These are phyloP conservation scores for Talaromyces funiculosus DNA, from an alignment of 2,329 filamentous ascomycete species.

Conservation along the genomic window DNA sequence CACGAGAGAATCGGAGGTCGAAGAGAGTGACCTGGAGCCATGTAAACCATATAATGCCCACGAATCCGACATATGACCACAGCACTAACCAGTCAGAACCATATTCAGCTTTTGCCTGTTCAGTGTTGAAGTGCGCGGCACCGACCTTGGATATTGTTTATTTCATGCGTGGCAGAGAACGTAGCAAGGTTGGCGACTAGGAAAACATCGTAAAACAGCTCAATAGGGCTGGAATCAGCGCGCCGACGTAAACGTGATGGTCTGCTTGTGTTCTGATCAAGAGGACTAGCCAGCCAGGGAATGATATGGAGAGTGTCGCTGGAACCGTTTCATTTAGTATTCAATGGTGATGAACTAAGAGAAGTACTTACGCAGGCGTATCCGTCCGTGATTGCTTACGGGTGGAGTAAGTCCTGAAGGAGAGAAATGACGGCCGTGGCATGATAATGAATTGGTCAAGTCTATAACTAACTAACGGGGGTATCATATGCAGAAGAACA, in stretches of 20 bases:
- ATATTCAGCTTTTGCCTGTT: not conserved
- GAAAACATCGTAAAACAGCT: conserved; percentile 57
- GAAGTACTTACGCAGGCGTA: conserved; percentile 21
- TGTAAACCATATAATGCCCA: conserved; percentile 61
- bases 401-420: conserved; percentile 24
- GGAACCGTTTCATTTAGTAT: not conserved
- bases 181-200: conserved; percentile 61
- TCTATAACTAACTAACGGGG: conserved; percentile 18
- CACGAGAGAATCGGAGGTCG: conserved; percentile 60
- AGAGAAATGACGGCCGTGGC: conserved; percentile 25
- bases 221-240: conserved; percentile 50
- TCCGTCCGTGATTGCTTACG: conserved; percentile 17
- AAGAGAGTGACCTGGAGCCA: conserved; percentile 61
- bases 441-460: conserved; percentile 22
- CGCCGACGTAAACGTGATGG: conserved; percentile 36
- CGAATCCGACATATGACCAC: conserved; percentile 48
- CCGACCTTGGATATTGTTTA: conserved; percentile 44
- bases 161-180: conserved; percentile 53
- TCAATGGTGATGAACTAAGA: not conserved
- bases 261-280: conserved; percentile 23
- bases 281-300: conserved; percentile 32
- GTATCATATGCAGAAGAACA: conserved; percentile 18
- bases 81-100: conserved; percentile 25
- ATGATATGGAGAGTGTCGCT: conserved; percentile 5
- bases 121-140: not conserved